Evolutionary conservation across 2,329 filamentous ascomycete genomes (phyloP).

Genomic region (Drechslerella coelobrocha): DNA sequence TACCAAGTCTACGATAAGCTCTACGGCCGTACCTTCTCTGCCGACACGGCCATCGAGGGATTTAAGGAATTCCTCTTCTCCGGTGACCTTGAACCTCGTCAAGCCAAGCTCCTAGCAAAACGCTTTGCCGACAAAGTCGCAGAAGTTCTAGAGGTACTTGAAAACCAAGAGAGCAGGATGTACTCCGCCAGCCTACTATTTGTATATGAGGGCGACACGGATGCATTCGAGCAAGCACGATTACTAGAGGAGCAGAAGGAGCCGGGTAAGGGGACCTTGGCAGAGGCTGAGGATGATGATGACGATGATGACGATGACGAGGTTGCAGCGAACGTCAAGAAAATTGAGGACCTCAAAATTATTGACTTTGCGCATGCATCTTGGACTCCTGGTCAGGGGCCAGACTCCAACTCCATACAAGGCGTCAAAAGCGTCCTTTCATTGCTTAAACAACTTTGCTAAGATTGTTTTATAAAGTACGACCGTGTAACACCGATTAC

Average conservation of each 20-base stretch:
- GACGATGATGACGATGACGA: conserved; percentile 64
- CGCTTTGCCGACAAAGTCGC: conserved; percentile 63
- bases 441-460: conserved; percentile 30
- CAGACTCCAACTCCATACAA: conserved; percentile 80
- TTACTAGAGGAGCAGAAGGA: conserved; percentile 57
- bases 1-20: conserved; percentile 71
- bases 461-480: neutral
- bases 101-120: conserved; percentile 60
- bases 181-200: conserved; percentile 71
- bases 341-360: conserved; percentile 79
- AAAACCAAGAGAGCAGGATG: conserved; percentile 71
- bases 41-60: conserved; percentile 65
- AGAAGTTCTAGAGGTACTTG: conserved; percentile 65
- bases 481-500: neutral
- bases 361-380: conserved; percentile 96
- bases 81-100: conserved; percentile 58
- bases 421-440: conserved; percentile 72
- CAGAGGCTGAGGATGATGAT: conserved; percentile 56
- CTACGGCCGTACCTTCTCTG: conserved; percentile 68
- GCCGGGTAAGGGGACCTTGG: conserved; percentile 44
- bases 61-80: conserved; percentile 67
- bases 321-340: conserved; percentile 65
- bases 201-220: conserved; percentile 70
- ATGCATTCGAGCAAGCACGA: conserved; percentile 64
- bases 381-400: conserved; percentile 80